Evolutionary conservation across 768 basidiomycete species (phyloP).

Genomic region (Trametes cingulata): DNA sequence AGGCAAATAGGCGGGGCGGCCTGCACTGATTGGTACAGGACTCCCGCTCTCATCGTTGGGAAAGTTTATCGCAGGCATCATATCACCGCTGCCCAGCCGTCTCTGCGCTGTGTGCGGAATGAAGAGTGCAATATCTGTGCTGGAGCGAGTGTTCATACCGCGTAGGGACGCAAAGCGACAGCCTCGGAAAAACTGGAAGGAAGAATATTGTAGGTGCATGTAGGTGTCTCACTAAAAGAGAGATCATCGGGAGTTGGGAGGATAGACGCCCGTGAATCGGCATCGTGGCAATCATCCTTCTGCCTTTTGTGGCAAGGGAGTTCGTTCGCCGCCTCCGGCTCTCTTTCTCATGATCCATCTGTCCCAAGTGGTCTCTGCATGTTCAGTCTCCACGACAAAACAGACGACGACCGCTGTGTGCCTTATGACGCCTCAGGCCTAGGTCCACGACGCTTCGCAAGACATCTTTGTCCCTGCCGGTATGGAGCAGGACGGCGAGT

Average conservation of each 20-base stretch:
- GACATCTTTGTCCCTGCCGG: background rate
- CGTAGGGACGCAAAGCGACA: background rate
- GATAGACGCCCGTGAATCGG: background rate
- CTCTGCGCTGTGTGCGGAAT: background rate
- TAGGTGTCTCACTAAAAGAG: background rate
- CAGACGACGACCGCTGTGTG: background rate
- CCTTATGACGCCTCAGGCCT: background rate
- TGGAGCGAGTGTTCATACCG: too few species aligned
- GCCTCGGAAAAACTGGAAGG: background rate
- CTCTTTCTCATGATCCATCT: slow-evolving; percentile 8
- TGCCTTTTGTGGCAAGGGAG: slow-evolving; percentile 6
- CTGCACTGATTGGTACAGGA: slow-evolving; percentile 3
- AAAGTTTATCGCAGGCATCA: slow-evolving; percentile 5
- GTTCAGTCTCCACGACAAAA: background rate
- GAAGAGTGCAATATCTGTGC: background rate
- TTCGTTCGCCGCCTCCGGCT: background rate
- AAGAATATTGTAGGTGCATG: slow-evolving; percentile 13
- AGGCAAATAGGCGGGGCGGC: slow-evolving; percentile 8
- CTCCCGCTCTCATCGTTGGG: slow-evolving; percentile 16
- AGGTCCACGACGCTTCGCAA: background rate
- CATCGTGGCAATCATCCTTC: background rate
- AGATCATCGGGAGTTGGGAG: background rate
- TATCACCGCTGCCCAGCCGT: background rate
- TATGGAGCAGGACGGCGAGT: background rate
- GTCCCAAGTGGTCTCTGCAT: background rate